A percentile compares a stretch with the other conserved stretches of the same genome.
Evolutionary conservation across 1,284 basidiomycete species (phyloP).

Genomic region (Papiliotrema laurentii): DNA sequence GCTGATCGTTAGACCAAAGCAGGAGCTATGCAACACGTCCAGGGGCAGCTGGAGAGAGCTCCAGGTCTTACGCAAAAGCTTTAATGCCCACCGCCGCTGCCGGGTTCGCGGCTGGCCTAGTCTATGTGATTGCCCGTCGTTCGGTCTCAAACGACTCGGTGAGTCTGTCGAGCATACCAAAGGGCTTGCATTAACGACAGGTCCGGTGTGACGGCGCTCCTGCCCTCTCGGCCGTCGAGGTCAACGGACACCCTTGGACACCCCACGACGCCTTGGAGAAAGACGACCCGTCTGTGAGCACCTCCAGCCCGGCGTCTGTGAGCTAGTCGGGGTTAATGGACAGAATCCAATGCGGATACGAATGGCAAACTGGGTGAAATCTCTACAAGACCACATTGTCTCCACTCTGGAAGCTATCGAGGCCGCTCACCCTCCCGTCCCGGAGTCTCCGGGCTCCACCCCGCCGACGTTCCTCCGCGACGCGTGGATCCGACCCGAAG

Average conservation of each 20-base stretch:
- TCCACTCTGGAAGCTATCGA: slow-evolving; percentile 74
- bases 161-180: background rate
- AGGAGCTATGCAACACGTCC: background rate
- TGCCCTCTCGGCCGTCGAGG: slow-evolving; percentile 26
- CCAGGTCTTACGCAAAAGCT: background rate
- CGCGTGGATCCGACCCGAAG: slow-evolving; percentile 70
- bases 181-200: too few species aligned
- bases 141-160: slow-evolving; percentile 1
- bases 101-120: background rate
- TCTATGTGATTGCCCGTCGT: background rate
- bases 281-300: slow-evolving; percentile 43
- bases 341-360: slow-evolving; percentile 66
- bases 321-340: background rate
- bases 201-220: slow-evolving; percentile 35
- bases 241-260: slow-evolving; percentile 29
- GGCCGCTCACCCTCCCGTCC: slow-evolving; percentile 40
- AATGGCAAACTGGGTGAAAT: slow-evolving; percentile 73
- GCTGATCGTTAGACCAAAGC: background rate
- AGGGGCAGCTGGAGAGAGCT: background rate
- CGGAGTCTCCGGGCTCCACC: slow-evolving; percentile 7
- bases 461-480: slow-evolving; percentile 71
- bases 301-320: background rate
- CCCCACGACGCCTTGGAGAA: slow-evolving; percentile 39
- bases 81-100: background rate
- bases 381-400: slow-evolving; percentile 80